Conservation (phyloP, 257 asterid species). For the Nicotiana sylvestris region DNA sequence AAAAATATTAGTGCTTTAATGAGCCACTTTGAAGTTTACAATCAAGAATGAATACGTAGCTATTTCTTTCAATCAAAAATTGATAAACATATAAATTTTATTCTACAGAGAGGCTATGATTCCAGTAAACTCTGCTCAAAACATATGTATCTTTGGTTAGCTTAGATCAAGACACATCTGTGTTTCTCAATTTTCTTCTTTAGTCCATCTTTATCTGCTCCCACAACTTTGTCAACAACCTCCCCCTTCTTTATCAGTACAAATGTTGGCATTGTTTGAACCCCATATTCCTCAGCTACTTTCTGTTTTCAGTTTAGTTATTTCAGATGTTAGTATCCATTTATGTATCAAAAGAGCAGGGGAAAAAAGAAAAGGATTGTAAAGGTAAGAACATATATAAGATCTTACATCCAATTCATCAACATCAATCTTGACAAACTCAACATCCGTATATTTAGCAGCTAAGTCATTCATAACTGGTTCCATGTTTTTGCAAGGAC, state of each 20-base stretch:
- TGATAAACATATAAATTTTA: not conserved
- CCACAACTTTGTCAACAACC: conserved; percentile 49
- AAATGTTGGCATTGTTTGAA: too few species aligned
- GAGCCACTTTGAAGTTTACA: not conserved
- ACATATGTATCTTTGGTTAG: not conserved
- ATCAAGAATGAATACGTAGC: not conserved
- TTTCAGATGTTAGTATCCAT: too few species aligned
- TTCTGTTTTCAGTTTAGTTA: too few species aligned
- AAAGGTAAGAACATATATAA: not conserved
- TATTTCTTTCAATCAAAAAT: not conserved
- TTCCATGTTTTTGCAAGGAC: conserved; percentile 38
- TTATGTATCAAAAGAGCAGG: not conserved
- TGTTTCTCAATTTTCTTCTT: conserved; percentile 53
- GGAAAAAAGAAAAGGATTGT: not conserved
- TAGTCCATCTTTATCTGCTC: conserved; percentile 53
- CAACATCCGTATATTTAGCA: conserved; percentile 26
- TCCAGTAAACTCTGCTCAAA: not conserved
- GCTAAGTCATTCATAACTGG: conserved; percentile 26
- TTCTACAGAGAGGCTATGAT: not conserved
- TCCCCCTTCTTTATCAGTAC: conserved; percentile 29
- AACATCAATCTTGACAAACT: conserved; percentile 39
- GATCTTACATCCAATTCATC: conserved; percentile 21
- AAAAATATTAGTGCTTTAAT: not conserved
- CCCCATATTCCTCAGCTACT: too few species aligned
- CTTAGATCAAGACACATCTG: conserved; percentile 16